These are phyloP conservation scores for Xanthoparmelia taractica DNA, from an alignment of 495 filamentous ascomycete species.

Conservation along the genomic window DNA sequence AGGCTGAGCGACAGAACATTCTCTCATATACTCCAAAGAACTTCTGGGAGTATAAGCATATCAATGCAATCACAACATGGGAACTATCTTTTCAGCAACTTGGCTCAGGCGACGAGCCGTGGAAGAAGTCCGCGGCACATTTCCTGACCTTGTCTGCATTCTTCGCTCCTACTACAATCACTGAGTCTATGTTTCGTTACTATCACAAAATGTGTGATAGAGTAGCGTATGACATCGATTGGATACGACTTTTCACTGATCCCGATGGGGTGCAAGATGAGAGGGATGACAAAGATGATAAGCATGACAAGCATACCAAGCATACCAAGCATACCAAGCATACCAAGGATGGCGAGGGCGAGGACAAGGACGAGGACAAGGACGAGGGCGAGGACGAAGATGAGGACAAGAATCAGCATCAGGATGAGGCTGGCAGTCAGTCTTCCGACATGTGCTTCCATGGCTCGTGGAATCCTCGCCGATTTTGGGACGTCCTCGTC, in stretches of 20 bases:
- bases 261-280: background rate
- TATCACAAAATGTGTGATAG: background rate
- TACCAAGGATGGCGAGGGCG: background rate
- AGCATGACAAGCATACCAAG: background rate
- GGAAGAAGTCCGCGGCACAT: background rate
- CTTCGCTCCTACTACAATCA: background rate
- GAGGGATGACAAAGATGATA: too few species aligned
- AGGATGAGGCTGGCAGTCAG: background rate
- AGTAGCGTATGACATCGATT: background rate
- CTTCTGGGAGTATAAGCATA: background rate
- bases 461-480: background rate
- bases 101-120: background rate
- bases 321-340: too few species aligned
- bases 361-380: background rate
- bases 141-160: background rate
- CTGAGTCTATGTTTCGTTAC: background rate
- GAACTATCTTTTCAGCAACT: constrained; percentile 5
- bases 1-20: background rate
- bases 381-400: background rate
- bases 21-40: background rate
- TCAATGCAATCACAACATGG: constrained; percentile 6
- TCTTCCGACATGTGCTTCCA: too few species aligned
- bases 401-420: too few species aligned
- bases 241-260: background rate
- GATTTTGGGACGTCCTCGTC: background rate